Percentiles rank a stretch among this genome's conserved stretches.
Evolutionary conservation across 805 yeast species (phyloP).

Genomic region (Metschnikowia vanudenii): DNA sequence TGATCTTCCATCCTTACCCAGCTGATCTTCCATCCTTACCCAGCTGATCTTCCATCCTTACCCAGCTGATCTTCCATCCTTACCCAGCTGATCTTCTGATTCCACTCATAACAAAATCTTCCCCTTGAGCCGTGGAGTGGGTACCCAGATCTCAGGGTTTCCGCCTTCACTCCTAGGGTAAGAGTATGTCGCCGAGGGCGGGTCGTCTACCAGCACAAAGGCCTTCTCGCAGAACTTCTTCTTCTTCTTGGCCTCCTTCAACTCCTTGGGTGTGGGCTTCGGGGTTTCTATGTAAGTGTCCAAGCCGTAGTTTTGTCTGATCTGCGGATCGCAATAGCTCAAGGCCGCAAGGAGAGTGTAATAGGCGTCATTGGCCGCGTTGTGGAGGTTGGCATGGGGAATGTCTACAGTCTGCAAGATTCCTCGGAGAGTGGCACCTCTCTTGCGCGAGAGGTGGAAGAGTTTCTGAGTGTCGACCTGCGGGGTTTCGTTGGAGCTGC

Average conservation of each 20-base stretch:
- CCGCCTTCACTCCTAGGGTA: background rate
- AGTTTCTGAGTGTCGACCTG: conserved; percentile 24
- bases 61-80: too few species aligned
- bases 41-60: too few species aligned
- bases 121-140: too few species aligned
- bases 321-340: conserved; percentile 25
- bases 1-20: too few species aligned
- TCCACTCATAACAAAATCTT: too few species aligned
- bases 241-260: conserved; percentile 2
- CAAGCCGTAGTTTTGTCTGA: conserved; percentile 15
- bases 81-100: too few species aligned
- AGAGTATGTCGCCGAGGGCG: conserved; percentile 2
- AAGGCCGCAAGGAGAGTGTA: conserved; percentile 28
- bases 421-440: conserved; percentile 24
- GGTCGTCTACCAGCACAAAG: conserved; percentile 1
- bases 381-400: conserved; percentile 28
- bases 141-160: background rate
- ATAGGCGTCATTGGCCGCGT: conserved; percentile 32
- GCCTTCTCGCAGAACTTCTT: conserved; percentile 5
- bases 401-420: conserved; percentile 21
- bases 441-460: conserved; percentile 15
- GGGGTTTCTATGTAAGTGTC: conserved; percentile 12
- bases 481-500: conserved; percentile 4
- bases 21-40: too few species aligned
- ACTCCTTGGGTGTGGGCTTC: background rate